A percentile compares a stretch with the other conserved stretches of the same genome.
These are phyloP conservation scores for Trichoderma aggressivum DNA, from an alignment of 2,329 filamentous ascomycete genomes.

Conservation along the genomic window DNA sequence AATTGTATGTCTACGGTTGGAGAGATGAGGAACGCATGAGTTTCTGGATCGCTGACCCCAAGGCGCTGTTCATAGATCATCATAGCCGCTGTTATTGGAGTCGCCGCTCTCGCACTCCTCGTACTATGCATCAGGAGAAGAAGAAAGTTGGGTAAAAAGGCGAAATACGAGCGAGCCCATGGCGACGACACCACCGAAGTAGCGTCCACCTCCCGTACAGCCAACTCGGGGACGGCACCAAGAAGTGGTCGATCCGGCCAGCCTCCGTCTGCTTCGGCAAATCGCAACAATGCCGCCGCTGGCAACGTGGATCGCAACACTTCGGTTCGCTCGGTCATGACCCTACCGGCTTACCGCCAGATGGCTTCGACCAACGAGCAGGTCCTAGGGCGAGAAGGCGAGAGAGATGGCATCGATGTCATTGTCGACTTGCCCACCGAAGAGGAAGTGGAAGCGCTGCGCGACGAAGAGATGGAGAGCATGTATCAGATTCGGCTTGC, in stretches of 20 bases:
- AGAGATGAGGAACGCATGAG: background rate
- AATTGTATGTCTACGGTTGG: conserved; percentile 17
- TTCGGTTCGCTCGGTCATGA: conserved; percentile 90
- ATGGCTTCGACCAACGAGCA: conserved; percentile 72
- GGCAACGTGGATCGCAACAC: conserved; percentile 71
- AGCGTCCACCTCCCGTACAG: conserved; percentile 25
- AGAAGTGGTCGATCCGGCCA: background rate
- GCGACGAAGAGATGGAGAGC: conserved; percentile 89
- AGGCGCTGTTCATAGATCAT: background rate
- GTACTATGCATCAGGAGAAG: conserved; percentile 17
- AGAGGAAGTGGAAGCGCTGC: conserved; percentile 72
- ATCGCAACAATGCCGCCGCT: conserved; percentile 26
- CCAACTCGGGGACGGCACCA: conserved; percentile 24
- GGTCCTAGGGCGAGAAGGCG: conserved; percentile 83
- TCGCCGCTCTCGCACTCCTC: background rate
- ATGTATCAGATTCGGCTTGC: conserved; percentile 84
- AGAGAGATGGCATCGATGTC: conserved; percentile 85
- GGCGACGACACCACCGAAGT: conserved; percentile 28
- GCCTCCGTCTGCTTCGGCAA: background rate
- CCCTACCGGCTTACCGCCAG: conserved; percentile 78
- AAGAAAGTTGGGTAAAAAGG: conserved; percentile 21
- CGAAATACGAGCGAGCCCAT: conserved; percentile 32
- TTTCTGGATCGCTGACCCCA: background rate
- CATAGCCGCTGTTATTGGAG: background rate
- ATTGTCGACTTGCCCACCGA: conserved; percentile 80